phyloP scores from a whole-genome alignment of 495 filamentous ascomycete genomes.

The Talaromyces nanjingensis region DNA sequence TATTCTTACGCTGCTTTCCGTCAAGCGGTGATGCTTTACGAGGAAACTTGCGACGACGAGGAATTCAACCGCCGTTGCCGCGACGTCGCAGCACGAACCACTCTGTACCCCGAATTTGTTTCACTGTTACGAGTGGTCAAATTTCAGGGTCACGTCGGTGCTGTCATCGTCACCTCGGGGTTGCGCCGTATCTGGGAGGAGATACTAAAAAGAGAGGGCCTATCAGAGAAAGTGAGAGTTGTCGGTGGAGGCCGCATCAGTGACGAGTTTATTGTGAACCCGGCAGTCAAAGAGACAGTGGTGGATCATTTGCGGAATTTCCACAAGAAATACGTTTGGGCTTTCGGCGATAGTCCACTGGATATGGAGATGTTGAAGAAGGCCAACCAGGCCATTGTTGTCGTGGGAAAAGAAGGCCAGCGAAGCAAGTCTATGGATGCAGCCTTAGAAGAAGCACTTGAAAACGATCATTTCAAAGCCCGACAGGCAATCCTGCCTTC shows the following conservation, averaged over 20 bases:
- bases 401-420: slow-evolving; percentile 43
- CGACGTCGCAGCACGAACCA: slow-evolving; percentile 34
- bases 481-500: slow-evolving; percentile 43
- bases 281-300: slow-evolving; percentile 43
- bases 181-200: slow-evolving; percentile 50
- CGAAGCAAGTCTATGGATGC: slow-evolving; percentile 54
- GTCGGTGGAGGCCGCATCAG: slow-evolving; percentile 48
- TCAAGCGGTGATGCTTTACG: slow-evolving; percentile 48
- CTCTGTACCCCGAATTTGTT: slow-evolving; percentile 44
- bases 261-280: slow-evolving; percentile 47
- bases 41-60: slow-evolving; percentile 34
- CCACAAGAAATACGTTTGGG: slow-evolving; percentile 41
- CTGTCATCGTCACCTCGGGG: slow-evolving; percentile 52
- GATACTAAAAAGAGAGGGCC: slow-evolving; percentile 40
- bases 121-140: slow-evolving; percentile 31
- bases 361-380: slow-evolving; percentile 52
- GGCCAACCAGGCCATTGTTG: slow-evolving; percentile 51
- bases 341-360: slow-evolving; percentile 57
- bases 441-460: slow-evolving; percentile 37
- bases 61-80: slow-evolving; percentile 43
- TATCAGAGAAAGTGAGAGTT: slow-evolving; percentile 39
- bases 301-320: slow-evolving; percentile 31
- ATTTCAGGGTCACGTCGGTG: slow-evolving; percentile 35
- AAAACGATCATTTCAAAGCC: slow-evolving; percentile 29
- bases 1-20: slow-evolving; percentile 53